A percentile compares a stretch with the other conserved stretches of the same genome.
phyloP scores from a whole-genome alignment of 2,329 filamentous ascomycete genomes.

The Ophiocordyceps robertsii region DNA sequence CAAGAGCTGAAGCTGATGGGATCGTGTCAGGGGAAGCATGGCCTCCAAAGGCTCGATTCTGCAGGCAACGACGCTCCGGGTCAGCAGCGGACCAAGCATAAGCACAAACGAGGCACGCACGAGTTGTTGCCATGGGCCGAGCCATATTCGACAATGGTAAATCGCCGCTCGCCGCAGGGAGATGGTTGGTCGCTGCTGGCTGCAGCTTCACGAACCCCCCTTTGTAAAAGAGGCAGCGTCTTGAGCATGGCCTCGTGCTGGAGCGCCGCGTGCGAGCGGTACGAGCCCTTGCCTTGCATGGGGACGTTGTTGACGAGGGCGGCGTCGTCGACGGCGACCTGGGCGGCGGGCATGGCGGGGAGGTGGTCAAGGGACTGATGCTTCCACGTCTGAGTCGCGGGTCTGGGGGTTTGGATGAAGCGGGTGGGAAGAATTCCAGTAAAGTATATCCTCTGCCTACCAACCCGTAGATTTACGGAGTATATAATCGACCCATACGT shows the following conservation, averaged over 20 bases:
- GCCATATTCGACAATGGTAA: background rate
- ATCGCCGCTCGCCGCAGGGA: too few species aligned
- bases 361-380: too few species aligned
- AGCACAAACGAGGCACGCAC: background rate
- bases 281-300: background rate
- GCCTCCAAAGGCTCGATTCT: background rate
- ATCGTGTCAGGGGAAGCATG: background rate
- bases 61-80: background rate
- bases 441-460: too few species aligned
- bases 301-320: background rate
- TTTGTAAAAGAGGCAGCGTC: background rate
- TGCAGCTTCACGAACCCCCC: background rate
- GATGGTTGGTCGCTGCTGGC: too few species aligned
- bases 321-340: background rate
- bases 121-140: constrained; percentile 1
- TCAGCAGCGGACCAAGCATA: too few species aligned
- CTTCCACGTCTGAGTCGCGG: too few species aligned
- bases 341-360: too few species aligned
- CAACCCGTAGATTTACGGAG: too few species aligned
- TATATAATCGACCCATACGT: too few species aligned
- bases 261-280: background rate
- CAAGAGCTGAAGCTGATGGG: background rate
- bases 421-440: too few species aligned
- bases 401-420: too few species aligned
- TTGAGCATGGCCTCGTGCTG: constrained; percentile 1